phyloP scores from a whole-genome alignment of 2,329 filamentous ascomycete genomes.

The Trichothecium roseum region DNA sequence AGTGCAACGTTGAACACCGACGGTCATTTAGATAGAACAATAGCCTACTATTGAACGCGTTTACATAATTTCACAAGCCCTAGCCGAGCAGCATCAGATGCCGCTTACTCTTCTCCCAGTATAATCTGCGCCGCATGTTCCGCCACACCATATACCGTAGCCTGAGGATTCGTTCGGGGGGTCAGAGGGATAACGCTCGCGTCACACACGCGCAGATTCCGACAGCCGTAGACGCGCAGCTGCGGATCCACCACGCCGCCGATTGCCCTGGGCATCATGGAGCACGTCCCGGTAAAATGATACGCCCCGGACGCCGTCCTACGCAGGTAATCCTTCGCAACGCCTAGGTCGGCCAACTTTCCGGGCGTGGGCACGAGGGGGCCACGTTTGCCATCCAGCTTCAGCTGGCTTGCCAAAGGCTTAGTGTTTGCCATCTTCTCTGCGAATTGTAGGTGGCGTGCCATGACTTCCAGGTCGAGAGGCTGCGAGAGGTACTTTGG shows the following conservation, averaged over 20 bases:
- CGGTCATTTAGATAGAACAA: too few species aligned
- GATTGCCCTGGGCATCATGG: slow-evolving; percentile 32
- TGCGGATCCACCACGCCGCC: slow-evolving; percentile 20
- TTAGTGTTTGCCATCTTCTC: slow-evolving; percentile 18
- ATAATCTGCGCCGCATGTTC: slow-evolving; percentile 7
- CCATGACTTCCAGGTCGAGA: slow-evolving; percentile 44
- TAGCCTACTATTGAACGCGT: too few species aligned
- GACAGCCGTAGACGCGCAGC: slow-evolving; percentile 6
- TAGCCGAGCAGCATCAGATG: too few species aligned
- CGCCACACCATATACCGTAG: slow-evolving; percentile 9
- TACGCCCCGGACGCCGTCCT: slow-evolving; percentile 25
- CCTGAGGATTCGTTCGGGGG: slow-evolving; percentile 7
- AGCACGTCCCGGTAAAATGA: slow-evolving; percentile 37
- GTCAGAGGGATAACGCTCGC: slow-evolving; percentile 9
- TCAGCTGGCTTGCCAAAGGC: slow-evolving; percentile 27
- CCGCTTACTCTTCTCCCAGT: too few species aligned
- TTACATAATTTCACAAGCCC: too few species aligned
- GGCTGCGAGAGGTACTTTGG: slow-evolving; percentile 46
- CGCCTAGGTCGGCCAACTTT: slow-evolving; percentile 8
- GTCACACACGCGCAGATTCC: slow-evolving; percentile 9
- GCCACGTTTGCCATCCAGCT: slow-evolving; percentile 18
- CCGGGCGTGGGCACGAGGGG: too few species aligned
- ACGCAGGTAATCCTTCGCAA: slow-evolving; percentile 21
- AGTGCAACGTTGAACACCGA: too few species aligned
- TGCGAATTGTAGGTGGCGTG: slow-evolving; percentile 29